Base-by-base conservation (phyloP, 345 rosid species). In the Fremontodendron californicum region DNA sequence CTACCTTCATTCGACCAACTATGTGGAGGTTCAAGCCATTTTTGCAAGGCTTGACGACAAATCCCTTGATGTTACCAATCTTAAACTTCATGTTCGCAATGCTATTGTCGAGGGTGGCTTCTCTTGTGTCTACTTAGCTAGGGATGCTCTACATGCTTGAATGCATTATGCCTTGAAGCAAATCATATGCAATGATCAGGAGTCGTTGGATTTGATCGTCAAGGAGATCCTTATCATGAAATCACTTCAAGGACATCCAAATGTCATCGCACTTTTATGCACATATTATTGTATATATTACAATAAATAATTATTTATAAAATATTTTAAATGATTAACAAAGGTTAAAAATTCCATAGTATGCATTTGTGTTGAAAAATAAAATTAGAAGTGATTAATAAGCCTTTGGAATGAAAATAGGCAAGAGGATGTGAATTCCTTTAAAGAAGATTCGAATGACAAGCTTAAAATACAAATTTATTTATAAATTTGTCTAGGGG, bases 21-120 rank as follows among this genome's bases (percentile, higher is more conserved):
- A 94, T 96, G 99, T 96, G 99, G 99, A 94, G 92, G 87, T 91
- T 96, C 83, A 96, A 96, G 79, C 87, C 91, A 1, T 92, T 96
- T 80, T 71, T 82, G 79, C 97, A 89, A 68, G 98, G 65, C 97
- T 96, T 0, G 99, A 94, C 82, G 99, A 98, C n/a, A 91, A 94
- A 49, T 71, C 77, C 71, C 67, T 96, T 1, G 99, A 96, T 65
- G 86, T 96, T 71, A 97, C 92, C 72, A 91, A 84, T 79, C 87
- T 93, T 10, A 93, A 92, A 89, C 79, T 94, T 79, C 93, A 91
- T 49, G 86, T 96, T 52, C 88, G 86, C 35, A 86, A 85, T 79
- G 84, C 82, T 82, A 96, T 96, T 49, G 98, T 97, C 0, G 98
- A 94, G 83, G 98, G 98, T 65, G 98, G 99, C 9, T 96, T 96